Conservation (phyloP, 2,329 filamentous ascomycete species). For the Exophiala viscosa region DNA sequence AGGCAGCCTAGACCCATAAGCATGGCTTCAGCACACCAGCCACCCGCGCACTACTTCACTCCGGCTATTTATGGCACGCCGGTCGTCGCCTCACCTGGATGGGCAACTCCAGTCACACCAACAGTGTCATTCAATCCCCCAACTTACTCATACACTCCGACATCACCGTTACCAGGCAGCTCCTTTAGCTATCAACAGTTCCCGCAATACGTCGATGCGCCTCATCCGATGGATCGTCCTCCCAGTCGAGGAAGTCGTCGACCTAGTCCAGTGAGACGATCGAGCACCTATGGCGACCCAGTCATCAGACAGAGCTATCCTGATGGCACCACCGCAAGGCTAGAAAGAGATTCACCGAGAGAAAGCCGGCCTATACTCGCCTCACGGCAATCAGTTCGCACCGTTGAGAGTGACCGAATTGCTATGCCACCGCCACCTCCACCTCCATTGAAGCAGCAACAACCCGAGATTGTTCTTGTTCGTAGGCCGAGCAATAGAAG, state of each 20-base stretch:
- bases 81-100: slow-evolving; percentile 6
- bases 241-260: slow-evolving; percentile 15
- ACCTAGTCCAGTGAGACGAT: slow-evolving; percentile 13
- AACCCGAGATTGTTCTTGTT: slow-evolving; percentile 6
- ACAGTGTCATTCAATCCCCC: slow-evolving; percentile 9
- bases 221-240: slow-evolving; percentile 9
- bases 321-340: neutral
- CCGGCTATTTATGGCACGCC: slow-evolving; percentile 13
- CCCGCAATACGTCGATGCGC: slow-evolving; percentile 10
- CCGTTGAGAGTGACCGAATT: slow-evolving; percentile 19
- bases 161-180: slow-evolving; percentile 4
- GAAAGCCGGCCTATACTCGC: slow-evolving; percentile 11
- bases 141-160: slow-evolving; percentile 11
- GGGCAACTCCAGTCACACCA: slow-evolving; percentile 16
- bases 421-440: slow-evolving; percentile 26
- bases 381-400: slow-evolving; percentile 17
- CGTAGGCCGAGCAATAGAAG: slow-evolving; percentile 21
- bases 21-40: slow-evolving; percentile 1
- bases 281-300: slow-evolving; percentile 18
- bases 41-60: slow-evolving; percentile 12
- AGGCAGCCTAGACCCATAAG: slow-evolving; percentile 16
- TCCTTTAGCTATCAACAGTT: slow-evolving; percentile 13
- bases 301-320: slow-evolving; percentile 15
- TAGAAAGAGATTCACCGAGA: slow-evolving; percentile 12
- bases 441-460: slow-evolving; percentile 21